Base-by-base conservation (phyloP, 2,329 filamentous ascomycete species). In the Berkeleyomyces rouxiae region DNA sequence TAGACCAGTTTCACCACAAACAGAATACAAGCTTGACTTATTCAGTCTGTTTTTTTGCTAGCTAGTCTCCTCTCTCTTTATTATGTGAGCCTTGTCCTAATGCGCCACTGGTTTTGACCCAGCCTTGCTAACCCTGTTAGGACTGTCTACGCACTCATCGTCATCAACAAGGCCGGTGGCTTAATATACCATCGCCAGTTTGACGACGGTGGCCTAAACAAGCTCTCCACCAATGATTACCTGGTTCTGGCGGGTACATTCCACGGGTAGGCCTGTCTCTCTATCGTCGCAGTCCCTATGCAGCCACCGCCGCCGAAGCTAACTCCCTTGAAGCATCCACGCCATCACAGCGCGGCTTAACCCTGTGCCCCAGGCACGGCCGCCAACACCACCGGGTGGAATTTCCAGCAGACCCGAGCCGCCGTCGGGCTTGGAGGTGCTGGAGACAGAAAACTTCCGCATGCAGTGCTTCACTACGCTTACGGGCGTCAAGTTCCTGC, bases 91-190 rank as follows among this genome's bases (percentile, higher is more conserved):
- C 7, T n/a, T n/a, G 16, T n/a, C 5, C 11, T 7, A n/a, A 11
- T n/a, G 43, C 4, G 23, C 23, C 23, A 46, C 4, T n/a, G 7
- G 10, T 36, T 7, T 16, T 23, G 23, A 59, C 6, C 31, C 9
- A 59, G 9, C 58, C 57, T 23, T 47, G 43, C 40, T 46, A 59
- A 31, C 31, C 31, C 37, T 46, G 23, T 33, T 11, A 97, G 91
- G 93, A 88, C 90, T 67, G 87, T 99, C 73, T 93, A 95, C 74
- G 85, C 91, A 64, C 86, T 99, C 71, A 90, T 97, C 73, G 87
- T 99, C 73, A 96, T 99, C 78, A 97, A 96, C 80, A 99, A 99
- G 81, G 91, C 93, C 67, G 93, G 91, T 65, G 93, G 93, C 69
- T 82, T 99, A 61, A 86, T 99, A 74, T 99, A 95, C 79, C 92